Evolutionary conservation across 2,329 filamentous ascomycete species (phyloP).

Genomic region (Tolypocladium ovalisporum): DNA sequence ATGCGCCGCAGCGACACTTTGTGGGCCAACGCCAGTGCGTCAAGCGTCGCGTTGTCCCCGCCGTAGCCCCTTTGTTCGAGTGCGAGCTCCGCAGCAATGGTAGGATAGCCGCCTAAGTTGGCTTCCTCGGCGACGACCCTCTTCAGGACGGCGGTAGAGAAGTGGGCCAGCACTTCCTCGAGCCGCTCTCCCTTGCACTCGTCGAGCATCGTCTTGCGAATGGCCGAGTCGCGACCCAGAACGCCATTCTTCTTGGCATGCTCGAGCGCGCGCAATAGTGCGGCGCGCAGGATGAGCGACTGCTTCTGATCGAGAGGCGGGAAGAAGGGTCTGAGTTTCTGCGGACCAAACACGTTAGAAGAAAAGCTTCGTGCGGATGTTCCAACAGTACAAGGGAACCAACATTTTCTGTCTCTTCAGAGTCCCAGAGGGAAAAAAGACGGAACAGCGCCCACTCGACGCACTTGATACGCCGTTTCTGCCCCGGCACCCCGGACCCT

Average conservation of each 20-base stretch:
- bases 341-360: conserved; percentile 4
- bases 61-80: conserved; percentile 48
- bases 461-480: conserved; percentile 71
- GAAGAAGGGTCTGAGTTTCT: conserved; percentile 87
- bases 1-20: conserved; percentile 51
- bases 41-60: conserved; percentile 42
- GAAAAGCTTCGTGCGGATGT: neutral
- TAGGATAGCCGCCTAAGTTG: conserved; percentile 26
- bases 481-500: conserved; percentile 55
- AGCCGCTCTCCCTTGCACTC: conserved; percentile 89
- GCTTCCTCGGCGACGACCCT: conserved; percentile 43
- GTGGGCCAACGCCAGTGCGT: conserved; percentile 63
- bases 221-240: conserved; percentile 65
- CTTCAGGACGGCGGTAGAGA: conserved; percentile 75
- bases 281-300: conserved; percentile 79
- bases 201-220: conserved; percentile 93
- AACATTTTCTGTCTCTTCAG: conserved; percentile 63
- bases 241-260: conserved; percentile 80
- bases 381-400: conserved; percentile 7
- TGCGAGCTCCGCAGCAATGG: conserved; percentile 43
- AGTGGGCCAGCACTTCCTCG: conserved; percentile 72
- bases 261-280: conserved; percentile 70
- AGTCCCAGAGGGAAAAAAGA: conserved; percentile 76
- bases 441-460: conserved; percentile 90
- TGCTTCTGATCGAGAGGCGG: conserved; percentile 84